These are phyloP conservation scores for Podila verticillata DNA, from an alignment of 192 early-diverging fungal species.

Conservation along the genomic window DNA sequence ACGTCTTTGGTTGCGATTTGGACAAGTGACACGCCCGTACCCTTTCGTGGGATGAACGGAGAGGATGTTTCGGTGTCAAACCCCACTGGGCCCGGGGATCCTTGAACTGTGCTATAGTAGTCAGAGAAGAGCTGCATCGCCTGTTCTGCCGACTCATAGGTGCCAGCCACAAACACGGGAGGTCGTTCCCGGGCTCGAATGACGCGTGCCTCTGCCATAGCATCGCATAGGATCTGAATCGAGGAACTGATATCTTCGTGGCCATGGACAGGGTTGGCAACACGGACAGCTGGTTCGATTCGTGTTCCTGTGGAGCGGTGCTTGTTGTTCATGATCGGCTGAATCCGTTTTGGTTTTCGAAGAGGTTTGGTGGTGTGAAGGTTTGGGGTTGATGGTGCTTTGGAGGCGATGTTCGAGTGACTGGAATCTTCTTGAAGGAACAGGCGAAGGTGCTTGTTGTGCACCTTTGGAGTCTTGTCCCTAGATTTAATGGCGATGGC, in stretches of 20 bases:
- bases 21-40: constrained; percentile 33
- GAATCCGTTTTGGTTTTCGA: constrained; percentile 2
- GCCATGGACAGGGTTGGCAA: background rate
- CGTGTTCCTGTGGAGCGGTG: constrained; percentile 2
- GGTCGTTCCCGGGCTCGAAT: constrained; percentile 7
- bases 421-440: too few relatives aligned
- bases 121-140: constrained; percentile 38
- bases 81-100: constrained; percentile 36
- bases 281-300: background rate
- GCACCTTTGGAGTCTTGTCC: too few relatives aligned
- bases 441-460: too few relatives aligned
- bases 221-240: constrained; percentile 30
- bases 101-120: constrained; percentile 10
- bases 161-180: constrained; percentile 29
- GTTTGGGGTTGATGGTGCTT: too few relatives aligned
- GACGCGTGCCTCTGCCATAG: constrained; percentile 29
- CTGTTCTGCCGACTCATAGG: constrained; percentile 18
- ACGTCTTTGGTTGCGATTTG: constrained; percentile 54
- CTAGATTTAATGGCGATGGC: too few relatives aligned
- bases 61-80: constrained; percentile 58
- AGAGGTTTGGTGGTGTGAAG: too few relatives aligned
- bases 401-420: too few relatives aligned
- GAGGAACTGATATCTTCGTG: background rate
- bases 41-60: constrained; percentile 7
- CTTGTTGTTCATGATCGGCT: background rate